Percentiles rank a stretch among this genome's conserved stretches.
Evolutionary conservation across 169 alveolate genomes (phyloP).

Genomic region (Plasmodium knowlesi): DNA sequence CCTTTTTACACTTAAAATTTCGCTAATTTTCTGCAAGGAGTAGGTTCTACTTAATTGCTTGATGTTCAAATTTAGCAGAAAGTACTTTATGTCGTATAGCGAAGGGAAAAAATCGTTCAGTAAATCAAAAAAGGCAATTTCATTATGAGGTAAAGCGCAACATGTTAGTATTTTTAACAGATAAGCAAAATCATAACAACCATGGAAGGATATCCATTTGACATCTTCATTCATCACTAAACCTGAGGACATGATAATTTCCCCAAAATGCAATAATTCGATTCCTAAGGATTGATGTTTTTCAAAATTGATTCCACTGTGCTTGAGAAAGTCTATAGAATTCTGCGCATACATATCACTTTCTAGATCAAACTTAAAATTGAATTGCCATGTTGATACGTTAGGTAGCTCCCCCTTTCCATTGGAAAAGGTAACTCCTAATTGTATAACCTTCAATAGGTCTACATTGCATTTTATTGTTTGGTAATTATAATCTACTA

Average conservation of each 20-base stretch:
- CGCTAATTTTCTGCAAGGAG: slow-evolving; percentile 90
- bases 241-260: slow-evolving; percentile 94
- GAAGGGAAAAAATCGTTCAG: slow-evolving; percentile 95
- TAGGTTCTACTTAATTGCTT: slow-evolving; percentile 85
- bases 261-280: slow-evolving; percentile 95
- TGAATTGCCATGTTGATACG: slow-evolving; percentile 97
- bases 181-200: slow-evolving; percentile 98
- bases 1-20: slow-evolving; percentile 90
- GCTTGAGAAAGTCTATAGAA: slow-evolving; percentile 93
- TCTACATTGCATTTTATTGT: slow-evolving; percentile 96
- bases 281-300: slow-evolving; percentile 94
- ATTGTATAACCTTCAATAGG: slow-evolving; percentile 94
- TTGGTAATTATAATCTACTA: slow-evolving; percentile 95
- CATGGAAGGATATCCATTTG: slow-evolving; percentile 98
- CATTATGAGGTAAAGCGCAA: slow-evolving; percentile 93
- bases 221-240: slow-evolving; percentile 96
- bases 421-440: slow-evolving; percentile 96
- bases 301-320: slow-evolving; percentile 97
- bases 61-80: slow-evolving; percentile 90
- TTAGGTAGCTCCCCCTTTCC: slow-evolving; percentile 90
- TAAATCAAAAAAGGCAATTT: slow-evolving; percentile 92
- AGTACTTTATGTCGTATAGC: slow-evolving; percentile 94
- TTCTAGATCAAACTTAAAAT: slow-evolving; percentile 94
- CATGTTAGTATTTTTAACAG: slow-evolving; percentile 93
- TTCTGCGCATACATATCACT: slow-evolving; percentile 94